Percentiles rank a stretch among this genome's conserved stretches.
Conservation (phyloP, 2,329 filamentous ascomycete genomes). For the Paraconiothyrium brasiliense region DNA sequence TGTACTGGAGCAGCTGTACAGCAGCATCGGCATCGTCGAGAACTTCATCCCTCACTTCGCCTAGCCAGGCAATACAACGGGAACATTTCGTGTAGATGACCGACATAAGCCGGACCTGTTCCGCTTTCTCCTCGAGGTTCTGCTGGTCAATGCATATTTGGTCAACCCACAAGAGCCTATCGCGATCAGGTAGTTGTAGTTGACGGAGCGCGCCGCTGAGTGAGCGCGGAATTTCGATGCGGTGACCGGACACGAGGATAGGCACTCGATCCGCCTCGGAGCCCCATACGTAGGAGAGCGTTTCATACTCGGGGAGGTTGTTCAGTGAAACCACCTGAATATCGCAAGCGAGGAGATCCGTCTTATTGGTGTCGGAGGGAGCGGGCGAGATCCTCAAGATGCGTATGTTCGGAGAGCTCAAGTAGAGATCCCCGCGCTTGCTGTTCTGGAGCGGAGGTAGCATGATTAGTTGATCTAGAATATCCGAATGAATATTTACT, state of each 20-base stretch:
- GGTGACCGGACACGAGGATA: not conserved
- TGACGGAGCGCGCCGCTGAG: slow-evolving; percentile 1
- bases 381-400: slow-evolving; percentile 5
- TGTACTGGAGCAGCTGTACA: slow-evolving; percentile 8
- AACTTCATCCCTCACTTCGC: slow-evolving; percentile 4
- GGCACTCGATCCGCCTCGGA: not conserved
- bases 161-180: slow-evolving; percentile 5
- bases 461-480: not conserved
- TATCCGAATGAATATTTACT: not conserved
- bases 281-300: slow-evolving; percentile 9
- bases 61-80: slow-evolving; percentile 6
- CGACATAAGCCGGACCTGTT: slow-evolving; percentile 7
- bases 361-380: not conserved
- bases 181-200: slow-evolving; percentile 8
- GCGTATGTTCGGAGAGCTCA: not conserved
- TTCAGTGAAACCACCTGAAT: not conserved
- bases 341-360: not conserved
- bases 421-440: not conserved
- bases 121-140: slow-evolving; percentile 4
- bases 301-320: slow-evolving; percentile 3
- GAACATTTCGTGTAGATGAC: slow-evolving; percentile 6
- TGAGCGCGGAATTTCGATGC: not conserved
- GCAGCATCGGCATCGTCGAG: not conserved
- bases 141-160: slow-evolving; percentile 10
- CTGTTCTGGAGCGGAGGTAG: not conserved